Evolutionary conservation across 2,329 filamentous ascomycete species (phyloP).

Genomic region (Colletotrichum incanum): DNA sequence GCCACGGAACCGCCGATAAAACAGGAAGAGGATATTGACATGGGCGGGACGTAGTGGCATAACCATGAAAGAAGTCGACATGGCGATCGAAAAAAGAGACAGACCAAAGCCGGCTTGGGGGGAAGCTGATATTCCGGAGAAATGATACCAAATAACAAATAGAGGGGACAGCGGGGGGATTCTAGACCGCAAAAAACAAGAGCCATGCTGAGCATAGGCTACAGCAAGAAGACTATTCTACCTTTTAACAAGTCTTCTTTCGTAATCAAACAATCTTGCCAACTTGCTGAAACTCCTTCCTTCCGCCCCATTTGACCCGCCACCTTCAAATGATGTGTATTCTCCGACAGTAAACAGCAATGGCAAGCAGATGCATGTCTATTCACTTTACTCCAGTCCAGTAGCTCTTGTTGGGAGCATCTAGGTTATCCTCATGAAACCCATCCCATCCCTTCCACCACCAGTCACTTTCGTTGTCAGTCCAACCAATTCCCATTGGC

Average conservation of each 20-base stretch:
- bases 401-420: background rate
- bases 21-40: slow-evolving; percentile 42
- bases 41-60: slow-evolving; percentile 30
- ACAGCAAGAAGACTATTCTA: background rate
- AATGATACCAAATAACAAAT: slow-evolving; percentile 8
- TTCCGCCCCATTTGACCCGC: background rate
- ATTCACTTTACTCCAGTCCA: background rate
- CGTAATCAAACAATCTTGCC: slow-evolving; percentile 6
- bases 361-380: slow-evolving; percentile 9
- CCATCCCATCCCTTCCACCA: background rate
- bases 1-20: slow-evolving; percentile 43
- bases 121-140: background rate
- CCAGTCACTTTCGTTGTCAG: background rate
- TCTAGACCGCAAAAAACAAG: background rate
- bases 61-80: background rate
- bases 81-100: background rate
- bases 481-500: background rate
- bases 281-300: slow-evolving; percentile 14
- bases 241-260: background rate
- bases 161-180: background rate
- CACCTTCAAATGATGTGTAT: background rate
- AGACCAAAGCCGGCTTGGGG: background rate
- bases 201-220: background rate
- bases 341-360: background rate
- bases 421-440: background rate